Evolutionary conservation across 306 rosid species (phyloP).

Genomic region (Gastrolobium bilobum): DNA sequence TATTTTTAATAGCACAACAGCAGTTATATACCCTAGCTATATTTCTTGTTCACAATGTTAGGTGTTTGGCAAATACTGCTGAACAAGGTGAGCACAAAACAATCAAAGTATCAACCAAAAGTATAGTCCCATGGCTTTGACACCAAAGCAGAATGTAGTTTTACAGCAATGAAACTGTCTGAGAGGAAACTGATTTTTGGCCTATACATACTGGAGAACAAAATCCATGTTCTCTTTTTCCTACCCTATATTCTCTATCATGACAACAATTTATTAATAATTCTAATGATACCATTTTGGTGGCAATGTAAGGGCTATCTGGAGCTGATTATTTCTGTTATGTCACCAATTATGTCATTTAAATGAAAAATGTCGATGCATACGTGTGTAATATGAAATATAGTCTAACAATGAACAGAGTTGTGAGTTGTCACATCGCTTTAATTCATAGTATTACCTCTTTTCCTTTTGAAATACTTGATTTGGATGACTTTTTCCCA

Average conservation of each 20-base stretch:
- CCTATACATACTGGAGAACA: not conserved
- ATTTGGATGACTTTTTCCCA: constrained; percentile 80
- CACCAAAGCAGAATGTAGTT: constrained; percentile 1
- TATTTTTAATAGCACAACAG: constrained; percentile 13
- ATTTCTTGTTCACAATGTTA: constrained; percentile 13
- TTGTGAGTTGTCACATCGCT: not conserved
- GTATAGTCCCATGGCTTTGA: not conserved
- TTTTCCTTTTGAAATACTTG: constrained; percentile 60
- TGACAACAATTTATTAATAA: no score
- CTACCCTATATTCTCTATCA: constrained; percentile 2
- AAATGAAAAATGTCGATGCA: not conserved
- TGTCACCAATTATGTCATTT: not conserved
- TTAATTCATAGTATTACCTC: constrained; percentile 53
- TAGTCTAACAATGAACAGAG: not conserved
- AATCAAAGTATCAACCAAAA: constrained; percentile 27
- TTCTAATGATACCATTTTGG: not conserved
- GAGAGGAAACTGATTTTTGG: not conserved
- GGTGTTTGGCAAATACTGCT: not conserved
- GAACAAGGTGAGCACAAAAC: constrained; percentile 29
- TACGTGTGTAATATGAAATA: not conserved
- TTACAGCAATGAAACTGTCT: constrained; percentile 10
- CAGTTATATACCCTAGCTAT: not conserved
- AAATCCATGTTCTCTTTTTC: not conserved
- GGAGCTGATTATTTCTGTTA: not conserved
- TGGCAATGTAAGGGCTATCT: not conserved